A percentile compares a stretch with the other conserved stretches of the same genome.
Evolutionary conservation across 1,284 basidiomycete genomes (phyloP).

Genomic region (Moniliophthora roreri): DNA sequence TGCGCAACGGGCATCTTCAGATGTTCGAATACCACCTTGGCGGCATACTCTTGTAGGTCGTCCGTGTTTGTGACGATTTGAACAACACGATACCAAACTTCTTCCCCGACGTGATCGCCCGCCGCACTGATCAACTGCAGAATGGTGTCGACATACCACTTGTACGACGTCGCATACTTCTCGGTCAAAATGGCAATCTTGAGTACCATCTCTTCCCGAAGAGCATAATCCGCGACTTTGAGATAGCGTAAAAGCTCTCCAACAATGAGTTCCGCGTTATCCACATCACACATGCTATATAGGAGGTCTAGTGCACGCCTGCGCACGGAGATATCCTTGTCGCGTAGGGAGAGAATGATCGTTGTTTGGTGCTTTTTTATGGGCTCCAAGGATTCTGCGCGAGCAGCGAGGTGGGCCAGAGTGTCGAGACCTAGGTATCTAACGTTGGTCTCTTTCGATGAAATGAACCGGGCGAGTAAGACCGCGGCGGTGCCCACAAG

Average conservation of each 20-base stretch:
- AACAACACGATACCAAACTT: constrained; percentile 98
- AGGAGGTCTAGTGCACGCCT: constrained; percentile 92
- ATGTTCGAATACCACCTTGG: constrained; percentile 91
- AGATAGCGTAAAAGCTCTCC: constrained; percentile 93
- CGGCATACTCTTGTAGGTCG: constrained; percentile 94
- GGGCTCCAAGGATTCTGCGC: constrained; percentile 85
- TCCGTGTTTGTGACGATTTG: constrained; percentile 99
- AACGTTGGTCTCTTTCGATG: constrained; percentile 98
- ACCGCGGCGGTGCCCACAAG: constrained; percentile 90
- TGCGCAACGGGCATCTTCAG: constrained; percentile 88
- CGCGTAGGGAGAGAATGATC: constrained; percentile 91
- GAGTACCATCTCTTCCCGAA: constrained; percentile 97
- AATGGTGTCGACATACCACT: constrained; percentile 97
- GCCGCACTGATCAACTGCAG: constrained; percentile 94
- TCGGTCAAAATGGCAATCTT: constrained; percentile 99
- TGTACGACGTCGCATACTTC: constrained; percentile 93
- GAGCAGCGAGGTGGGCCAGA: constrained; percentile 96
- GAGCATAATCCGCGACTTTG: constrained; percentile 91
- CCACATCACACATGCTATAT: constrained; percentile 98
- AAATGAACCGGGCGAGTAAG: constrained; percentile 92
- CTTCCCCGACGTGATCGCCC: constrained; percentile 97
- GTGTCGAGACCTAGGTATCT: constrained; percentile 97
- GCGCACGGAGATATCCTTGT: constrained; percentile 97
- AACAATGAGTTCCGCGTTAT: constrained; percentile 94
- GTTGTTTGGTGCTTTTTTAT: constrained; percentile 96